Evolutionary conservation across 768 basidiomycete species (phyloP), one percentile per base, ranked within the genome.

Genomic region (Naganishia kalamii): DNA sequence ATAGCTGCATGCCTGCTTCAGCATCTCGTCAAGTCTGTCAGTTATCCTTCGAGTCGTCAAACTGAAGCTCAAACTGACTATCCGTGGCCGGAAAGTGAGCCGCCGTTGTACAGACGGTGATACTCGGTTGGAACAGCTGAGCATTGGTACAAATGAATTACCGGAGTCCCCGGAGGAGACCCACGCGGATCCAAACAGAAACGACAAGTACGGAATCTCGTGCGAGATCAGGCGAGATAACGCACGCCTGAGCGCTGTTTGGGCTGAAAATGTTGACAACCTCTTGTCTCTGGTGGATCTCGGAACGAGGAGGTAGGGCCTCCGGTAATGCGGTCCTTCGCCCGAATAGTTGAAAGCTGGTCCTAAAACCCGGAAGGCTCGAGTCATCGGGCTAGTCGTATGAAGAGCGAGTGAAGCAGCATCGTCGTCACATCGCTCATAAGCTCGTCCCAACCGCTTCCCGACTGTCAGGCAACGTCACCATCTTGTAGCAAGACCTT

Each of bases 221-320:
- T 11, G 21, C 43, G 43, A 44, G 19, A 44, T 44, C 43, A n/a
- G 43, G 12, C 37, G n/a, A 25, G 54, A 57, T 57, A 37, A 33
- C 35, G 37, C 54, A 57, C 54, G 54, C 40, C 54, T 35, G 54
- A 57, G 23, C 27, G 27, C 6, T 57, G 10, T 54, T 37, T 54
- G 51, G 51, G 51, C 51, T 54, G 51, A 37, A 32, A 30, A 50
- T 19, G 48, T 50, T 50, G 7, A 10, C 48, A 29, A 50, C 48
- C 25, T 25, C 21, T 40, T 57, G 40, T 10, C 10, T 19, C 40
- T 27, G 47, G 47, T 48, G 23, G 47, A 27, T 48, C 23, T 25
- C 29, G n/a, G 12, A 25, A 25, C n/a, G 11, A 11, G 29, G 47
- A 48, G 47, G 47, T 54, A 5, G 33, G 30, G 33, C 35, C 52